A percentile compares a stretch with the other conserved stretches of the same genome.
Conservation (phyloP, 257 asterid species). For the Anisodus acutangulus region DNA sequence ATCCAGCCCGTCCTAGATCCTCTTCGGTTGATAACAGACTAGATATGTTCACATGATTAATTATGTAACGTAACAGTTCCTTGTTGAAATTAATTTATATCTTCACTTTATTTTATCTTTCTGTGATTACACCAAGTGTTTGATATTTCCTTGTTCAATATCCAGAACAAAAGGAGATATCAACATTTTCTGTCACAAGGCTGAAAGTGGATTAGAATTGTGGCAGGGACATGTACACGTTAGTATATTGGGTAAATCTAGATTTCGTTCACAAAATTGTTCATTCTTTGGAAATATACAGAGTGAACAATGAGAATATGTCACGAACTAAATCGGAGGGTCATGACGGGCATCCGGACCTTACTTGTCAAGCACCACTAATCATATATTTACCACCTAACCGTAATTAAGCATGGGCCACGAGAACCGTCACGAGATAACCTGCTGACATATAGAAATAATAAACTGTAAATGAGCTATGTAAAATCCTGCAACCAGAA, state of each 20-base stretch:
- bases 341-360: too few relatives aligned
- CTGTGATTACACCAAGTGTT: background rate
- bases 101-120: too few relatives aligned
- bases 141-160: background rate
- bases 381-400: too few relatives aligned
- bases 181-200: background rate
- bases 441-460: too few relatives aligned
- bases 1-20: background rate
- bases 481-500: too few relatives aligned
- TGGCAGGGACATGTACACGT: background rate
- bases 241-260: background rate
- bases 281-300: background rate
- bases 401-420: too few relatives aligned
- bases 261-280: conserved; percentile 12
- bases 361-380: too few relatives aligned
- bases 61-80: background rate
- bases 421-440: too few relatives aligned
- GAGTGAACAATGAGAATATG: background rate
- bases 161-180: background rate
- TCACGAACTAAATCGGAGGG: too few relatives aligned
- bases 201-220: background rate
- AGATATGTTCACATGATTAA: background rate
- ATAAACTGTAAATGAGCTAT: too few relatives aligned
- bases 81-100: too few relatives aligned
- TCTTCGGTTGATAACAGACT: background rate